Base-by-base conservation (phyloP, 1,139 yeast species). In the Candida glucosophila region DNA sequence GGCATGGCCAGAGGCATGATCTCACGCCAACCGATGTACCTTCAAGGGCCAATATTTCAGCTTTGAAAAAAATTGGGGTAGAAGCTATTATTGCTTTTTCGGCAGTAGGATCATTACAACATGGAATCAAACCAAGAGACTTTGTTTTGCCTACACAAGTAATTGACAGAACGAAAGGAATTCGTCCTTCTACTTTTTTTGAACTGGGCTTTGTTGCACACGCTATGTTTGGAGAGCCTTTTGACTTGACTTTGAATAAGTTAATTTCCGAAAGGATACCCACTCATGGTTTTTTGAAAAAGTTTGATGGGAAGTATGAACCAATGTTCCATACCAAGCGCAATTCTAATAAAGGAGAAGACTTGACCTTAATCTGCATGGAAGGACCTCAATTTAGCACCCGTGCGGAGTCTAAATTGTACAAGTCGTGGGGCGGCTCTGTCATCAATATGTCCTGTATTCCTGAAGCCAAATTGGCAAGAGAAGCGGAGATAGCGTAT, bases 351-450 rank as follows among this genome's bases (percentile, higher is more conserved):
- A 54, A 53, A 14, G 61, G 58, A 27, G 77, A 76, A 29, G 96
- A 88, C 44, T 60, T 82, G 35, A 80, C 93, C 3, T 73, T 92
- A 24, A 69, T 92, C 34, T 90, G 98, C 58, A 90, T 90, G 98
- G 99, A 90, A 56, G 99, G 99, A 20, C 99, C 99, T 3, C 95
- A 92, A 31, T 90, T 90, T 56, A 79, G 94, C 25, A 90, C 98
- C 10, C 72, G 98, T 37, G 97, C 98, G n/a, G 99, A 90, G 58
- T 83, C 95, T 12, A 73, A 70, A 50, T 56, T 90, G 52, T 92
- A 90, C 61, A 71, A 86, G 47, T 58, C 79, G 20, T 81, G 93
- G 79, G 95, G 95, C 31, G 98, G 96, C 7, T 73, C 85, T 19
- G 93, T 90, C 28, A 90, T 92, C 53, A 90, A 90, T 60, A 90